A percentile compares a stretch with the other conserved stretches of the same genome.
phyloP scores from a whole-genome alignment of 176 grass and related monocot genomes.

The Eragrostis nindensis region DNA sequence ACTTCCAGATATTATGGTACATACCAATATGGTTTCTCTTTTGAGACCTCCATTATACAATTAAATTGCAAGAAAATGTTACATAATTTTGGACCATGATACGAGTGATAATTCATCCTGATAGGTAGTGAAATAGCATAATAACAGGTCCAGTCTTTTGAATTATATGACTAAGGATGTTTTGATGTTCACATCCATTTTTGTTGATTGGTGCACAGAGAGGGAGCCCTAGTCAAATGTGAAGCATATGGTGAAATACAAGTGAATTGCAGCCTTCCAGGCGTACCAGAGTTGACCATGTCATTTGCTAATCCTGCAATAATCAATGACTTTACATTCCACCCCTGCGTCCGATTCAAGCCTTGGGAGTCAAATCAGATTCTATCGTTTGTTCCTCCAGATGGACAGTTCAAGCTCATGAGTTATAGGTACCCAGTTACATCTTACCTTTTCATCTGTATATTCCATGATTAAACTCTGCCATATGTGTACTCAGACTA shows the following conservation, averaged over 20 bases:
- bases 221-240: conserved; percentile 79
- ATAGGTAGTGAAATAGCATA: conserved; percentile 5
- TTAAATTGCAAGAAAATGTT: not conserved
- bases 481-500: conserved; percentile 16
- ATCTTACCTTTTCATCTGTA: not conserved
- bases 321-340: conserved; percentile 84
- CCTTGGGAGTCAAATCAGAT: conserved; percentile 82
- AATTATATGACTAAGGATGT: not conserved
- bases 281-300: conserved; percentile 87
- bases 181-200: not conserved
- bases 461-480: conserved; percentile 4
- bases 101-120: not conserved
- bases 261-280: conserved; percentile 83
- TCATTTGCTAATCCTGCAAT: conserved; percentile 83
- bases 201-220: conserved; percentile 51
- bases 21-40: not conserved
- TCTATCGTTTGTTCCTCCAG: conserved; percentile 88
- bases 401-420: conserved; percentile 92
- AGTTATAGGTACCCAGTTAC: conserved; percentile 69
- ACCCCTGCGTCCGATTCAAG: conserved; percentile 87
- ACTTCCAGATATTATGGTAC: not conserved
- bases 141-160: conserved; percentile 1
- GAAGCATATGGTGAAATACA: conserved; percentile 88
- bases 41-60: not conserved
- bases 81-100: not conserved